A percentile compares a stretch with the other conserved stretches of the same genome.
Evolutionary conservation across 148 eudicot genomes (phyloP).

Genomic region (Tetragonia tetragonoides): DNA sequence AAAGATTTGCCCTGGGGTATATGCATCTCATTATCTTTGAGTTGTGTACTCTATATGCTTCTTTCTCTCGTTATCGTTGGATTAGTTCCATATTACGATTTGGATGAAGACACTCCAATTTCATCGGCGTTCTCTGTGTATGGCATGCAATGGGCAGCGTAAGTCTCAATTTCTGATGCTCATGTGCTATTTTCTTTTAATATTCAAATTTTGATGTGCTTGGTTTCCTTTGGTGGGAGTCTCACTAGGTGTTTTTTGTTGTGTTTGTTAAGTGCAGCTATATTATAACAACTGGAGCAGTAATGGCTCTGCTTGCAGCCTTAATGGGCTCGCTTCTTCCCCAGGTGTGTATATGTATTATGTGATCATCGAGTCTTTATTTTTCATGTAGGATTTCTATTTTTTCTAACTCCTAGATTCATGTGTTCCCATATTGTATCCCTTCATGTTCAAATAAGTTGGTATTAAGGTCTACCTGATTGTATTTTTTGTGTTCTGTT

Average conservation of each 20-base stretch:
- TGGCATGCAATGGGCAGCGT: conserved; percentile 71
- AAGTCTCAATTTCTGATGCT: conserved; percentile 29
- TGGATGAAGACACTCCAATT: conserved; percentile 69
- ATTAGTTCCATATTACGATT: conserved; percentile 54
- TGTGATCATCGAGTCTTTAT: not conserved
- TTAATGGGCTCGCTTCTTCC: conserved; percentile 74
- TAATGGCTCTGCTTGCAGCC: conserved; percentile 62
- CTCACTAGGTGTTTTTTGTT: not conserved
- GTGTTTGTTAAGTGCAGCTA: conserved; percentile 36
- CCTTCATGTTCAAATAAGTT: not conserved
- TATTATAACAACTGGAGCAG: conserved; percentile 57
- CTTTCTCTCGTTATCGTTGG: conserved; percentile 69
- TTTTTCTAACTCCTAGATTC: no score
- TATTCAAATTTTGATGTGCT: not conserved
- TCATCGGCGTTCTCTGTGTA: conserved; percentile 66
- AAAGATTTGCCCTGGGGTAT: conserved; percentile 62
- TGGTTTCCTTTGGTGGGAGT: not conserved
- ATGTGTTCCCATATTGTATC: no score
- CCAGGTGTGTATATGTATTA: conserved; percentile 42
- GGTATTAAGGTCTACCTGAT: not conserved
- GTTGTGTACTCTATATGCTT: conserved; percentile 67
- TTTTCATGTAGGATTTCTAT: not conserved
- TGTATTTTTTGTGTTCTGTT: not conserved
- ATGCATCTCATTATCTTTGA: conserved; percentile 50
- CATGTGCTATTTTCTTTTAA: not conserved